A percentile compares a stretch with the other conserved stretches of the same genome.
phyloP scores from a whole-genome alignment of 2,329 filamentous ascomycete species.

The Acephala macrosclerotiorum region DNA sequence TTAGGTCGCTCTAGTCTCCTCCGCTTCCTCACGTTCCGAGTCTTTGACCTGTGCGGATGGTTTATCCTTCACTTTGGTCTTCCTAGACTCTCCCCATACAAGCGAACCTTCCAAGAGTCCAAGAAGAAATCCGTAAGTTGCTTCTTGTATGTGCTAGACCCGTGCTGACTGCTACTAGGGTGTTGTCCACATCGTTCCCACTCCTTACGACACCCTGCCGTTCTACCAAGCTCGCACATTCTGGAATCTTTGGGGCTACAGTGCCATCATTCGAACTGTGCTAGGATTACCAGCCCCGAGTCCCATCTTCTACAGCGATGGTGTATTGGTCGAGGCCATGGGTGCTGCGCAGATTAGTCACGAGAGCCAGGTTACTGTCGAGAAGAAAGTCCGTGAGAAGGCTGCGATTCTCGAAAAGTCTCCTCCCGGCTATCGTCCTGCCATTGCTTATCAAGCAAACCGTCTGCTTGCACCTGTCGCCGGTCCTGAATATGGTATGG shows the following conservation, averaged over 20 bases:
- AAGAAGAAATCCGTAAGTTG: slow-evolving; percentile 20
- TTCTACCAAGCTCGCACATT: slow-evolving; percentile 26
- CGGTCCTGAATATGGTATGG: slow-evolving; percentile 22
- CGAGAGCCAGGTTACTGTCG: slow-evolving; percentile 20
- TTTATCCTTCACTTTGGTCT: slow-evolving; percentile 19
- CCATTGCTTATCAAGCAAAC: slow-evolving; percentile 22
- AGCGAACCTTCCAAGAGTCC: slow-evolving; percentile 15
- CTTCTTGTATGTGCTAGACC: not conserved
- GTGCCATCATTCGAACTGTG: slow-evolving; percentile 22
- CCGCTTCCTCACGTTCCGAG: slow-evolving; percentile 15
- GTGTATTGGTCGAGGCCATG: slow-evolving; percentile 26
- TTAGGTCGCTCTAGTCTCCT: slow-evolving; percentile 18
- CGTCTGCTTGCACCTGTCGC: slow-evolving; percentile 17
- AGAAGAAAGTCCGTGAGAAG: slow-evolving; percentile 26
- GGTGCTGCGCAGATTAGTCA: slow-evolving; percentile 20
- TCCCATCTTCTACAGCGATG: slow-evolving; percentile 17
- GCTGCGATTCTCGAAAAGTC: slow-evolving; percentile 18
- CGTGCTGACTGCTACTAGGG: slow-evolving; percentile 8
- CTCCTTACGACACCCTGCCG: slow-evolving; percentile 26
- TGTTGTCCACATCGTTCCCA: slow-evolving; percentile 21
- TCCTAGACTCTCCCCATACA: slow-evolving; percentile 22
- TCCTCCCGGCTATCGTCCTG: slow-evolving; percentile 23
- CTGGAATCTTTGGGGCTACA: slow-evolving; percentile 25
- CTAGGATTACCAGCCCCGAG: slow-evolving; percentile 21
- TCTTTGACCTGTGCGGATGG: slow-evolving; percentile 21